phyloP scores from a whole-genome alignment of 2,329 filamentous ascomycete species.

The Chaetomiaceae sp. region DNA sequence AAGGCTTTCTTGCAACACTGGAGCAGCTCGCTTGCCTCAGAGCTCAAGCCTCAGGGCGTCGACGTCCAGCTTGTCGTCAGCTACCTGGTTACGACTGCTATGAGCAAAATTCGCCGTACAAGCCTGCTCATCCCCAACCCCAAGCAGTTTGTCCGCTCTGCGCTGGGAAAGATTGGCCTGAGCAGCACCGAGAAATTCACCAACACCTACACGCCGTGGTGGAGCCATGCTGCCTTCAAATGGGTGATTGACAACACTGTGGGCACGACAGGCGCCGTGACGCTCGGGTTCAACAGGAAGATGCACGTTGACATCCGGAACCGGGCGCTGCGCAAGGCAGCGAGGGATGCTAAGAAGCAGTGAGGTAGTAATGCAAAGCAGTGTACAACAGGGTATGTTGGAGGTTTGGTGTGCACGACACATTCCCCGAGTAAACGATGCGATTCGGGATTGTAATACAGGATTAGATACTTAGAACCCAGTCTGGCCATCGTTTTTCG shows the following conservation, averaged over 20 bases:
- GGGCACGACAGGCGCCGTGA: slow-evolving; percentile 45
- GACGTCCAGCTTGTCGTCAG: slow-evolving; percentile 88
- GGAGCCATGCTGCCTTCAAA: slow-evolving; percentile 85
- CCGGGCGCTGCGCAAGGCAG: slow-evolving; percentile 77
- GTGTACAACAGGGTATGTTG: background rate
- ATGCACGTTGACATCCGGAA: slow-evolving; percentile 83
- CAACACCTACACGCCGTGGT: slow-evolving; percentile 86
- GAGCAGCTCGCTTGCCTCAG: slow-evolving; percentile 79
- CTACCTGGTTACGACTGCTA: slow-evolving; percentile 90
- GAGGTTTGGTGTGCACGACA: no score
- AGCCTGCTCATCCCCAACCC: slow-evolving; percentile 76
- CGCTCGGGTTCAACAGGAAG: slow-evolving; percentile 49
- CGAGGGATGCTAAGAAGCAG: slow-evolving; percentile 70
- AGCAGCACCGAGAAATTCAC: slow-evolving; percentile 74
- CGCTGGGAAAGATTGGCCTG: slow-evolving; percentile 75
- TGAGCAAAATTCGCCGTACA: slow-evolving; percentile 88
- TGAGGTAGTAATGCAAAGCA: slow-evolving; percentile 2
- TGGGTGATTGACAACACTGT: slow-evolving; percentile 66
- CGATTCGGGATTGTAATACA: no score
- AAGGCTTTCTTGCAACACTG: slow-evolving; percentile 98
- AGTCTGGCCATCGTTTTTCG: no score
- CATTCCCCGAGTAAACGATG: no score
- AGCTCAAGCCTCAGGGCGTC: slow-evolving; percentile 75
- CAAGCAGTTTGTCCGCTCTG: slow-evolving; percentile 73
- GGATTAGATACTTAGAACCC: no score